Evolutionary conservation across 495 filamentous ascomycete species (phyloP), one percentile per base, ranked within the genome.

Genomic region (Aspergillus diversus): DNA sequence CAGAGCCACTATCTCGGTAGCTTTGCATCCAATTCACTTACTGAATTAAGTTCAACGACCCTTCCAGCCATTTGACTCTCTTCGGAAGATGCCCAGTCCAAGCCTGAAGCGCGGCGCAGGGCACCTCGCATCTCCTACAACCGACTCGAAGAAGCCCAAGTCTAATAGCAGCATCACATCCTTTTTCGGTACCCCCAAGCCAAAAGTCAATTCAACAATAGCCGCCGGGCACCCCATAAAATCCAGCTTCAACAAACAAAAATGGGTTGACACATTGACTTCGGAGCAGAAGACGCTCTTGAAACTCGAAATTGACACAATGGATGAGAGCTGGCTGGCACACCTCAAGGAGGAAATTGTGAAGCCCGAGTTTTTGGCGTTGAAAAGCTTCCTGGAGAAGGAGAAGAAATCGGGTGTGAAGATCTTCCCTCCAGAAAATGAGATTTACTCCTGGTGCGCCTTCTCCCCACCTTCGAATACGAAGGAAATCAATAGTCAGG

Each of bases 401-500:
- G 96, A 99, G 77, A 83, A 86, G 49, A 83, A 86, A n/a, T 75
- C 75, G 1, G 86, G 87, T 3, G 89, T 86, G 71, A 91, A 86
- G 68, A 78, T 96, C 56, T 99, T 95, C 66, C 95, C 95, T 12
- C 93, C 93, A 0, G 79, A 83, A 52, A 83, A 90, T 61, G 94
- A 99, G 73, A 86, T 99, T n/a, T 99, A 99, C 74, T 91, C 89
- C 55, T 99, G 95, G 95, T 96, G 82, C 15, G 75, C 69, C 5
- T 0, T 49, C 8, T 16, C 46, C 16, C 16, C 16, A 7, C 27
- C 16, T 31, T 50, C 16, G 12, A n/a, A 33, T 58, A 3, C 13
- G 43, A 9, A 9, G n/a, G 43, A 33, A 59, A 59, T 34, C 5
- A 27, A 27, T 27, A 27, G 21, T 11, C 16, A 50, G 11, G 1